A percentile compares a stretch with the other conserved stretches of the same genome.
These are phyloP conservation scores for Thielaviopsis populi DNA, from an alignment of 2,329 filamentous ascomycete species.

Conservation along the genomic window DNA sequence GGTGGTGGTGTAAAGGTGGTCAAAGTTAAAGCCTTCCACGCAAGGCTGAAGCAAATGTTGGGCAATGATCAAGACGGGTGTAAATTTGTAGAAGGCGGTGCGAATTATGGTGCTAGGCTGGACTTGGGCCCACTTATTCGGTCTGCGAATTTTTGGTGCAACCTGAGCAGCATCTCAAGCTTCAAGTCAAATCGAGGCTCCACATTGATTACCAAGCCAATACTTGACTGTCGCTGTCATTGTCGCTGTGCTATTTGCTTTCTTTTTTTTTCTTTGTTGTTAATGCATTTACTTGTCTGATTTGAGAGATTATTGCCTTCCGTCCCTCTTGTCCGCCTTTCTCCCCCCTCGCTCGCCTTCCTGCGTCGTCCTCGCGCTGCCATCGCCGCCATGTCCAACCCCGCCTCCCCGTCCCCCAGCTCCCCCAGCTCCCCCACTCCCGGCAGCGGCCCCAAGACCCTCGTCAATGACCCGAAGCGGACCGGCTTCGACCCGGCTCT, in stretches of 20 bases:
- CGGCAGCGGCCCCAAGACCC: conserved; percentile 22
- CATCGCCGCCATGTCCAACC: conserved; percentile 4
- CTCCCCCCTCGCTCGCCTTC: neutral
- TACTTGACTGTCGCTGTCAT: too few species aligned
- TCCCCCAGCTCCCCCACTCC: neutral
- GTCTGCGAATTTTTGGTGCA: neutral
- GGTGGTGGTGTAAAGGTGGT: neutral
- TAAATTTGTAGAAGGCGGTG: neutral
- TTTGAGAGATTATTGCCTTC: too few species aligned
- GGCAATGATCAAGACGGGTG: neutral
- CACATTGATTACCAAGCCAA: neutral
- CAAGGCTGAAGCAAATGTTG: neutral
- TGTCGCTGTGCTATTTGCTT: neutral
- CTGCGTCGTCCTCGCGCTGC: neutral
- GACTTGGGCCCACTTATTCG: neutral
- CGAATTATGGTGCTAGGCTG: neutral
- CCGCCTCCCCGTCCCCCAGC: neutral
- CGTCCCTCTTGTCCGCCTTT: too few species aligned
- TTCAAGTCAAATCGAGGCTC: neutral
- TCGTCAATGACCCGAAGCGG: conserved; percentile 43
- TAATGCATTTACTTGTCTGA: neutral
- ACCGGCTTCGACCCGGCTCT: conserved; percentile 49
- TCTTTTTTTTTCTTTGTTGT: neutral
- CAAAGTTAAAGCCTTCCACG: neutral
- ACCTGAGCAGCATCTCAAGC: neutral